Base-by-base conservation (phyloP, 2,329 filamentous ascomycete species). In the Beauveria rudraprayagi region DNA sequence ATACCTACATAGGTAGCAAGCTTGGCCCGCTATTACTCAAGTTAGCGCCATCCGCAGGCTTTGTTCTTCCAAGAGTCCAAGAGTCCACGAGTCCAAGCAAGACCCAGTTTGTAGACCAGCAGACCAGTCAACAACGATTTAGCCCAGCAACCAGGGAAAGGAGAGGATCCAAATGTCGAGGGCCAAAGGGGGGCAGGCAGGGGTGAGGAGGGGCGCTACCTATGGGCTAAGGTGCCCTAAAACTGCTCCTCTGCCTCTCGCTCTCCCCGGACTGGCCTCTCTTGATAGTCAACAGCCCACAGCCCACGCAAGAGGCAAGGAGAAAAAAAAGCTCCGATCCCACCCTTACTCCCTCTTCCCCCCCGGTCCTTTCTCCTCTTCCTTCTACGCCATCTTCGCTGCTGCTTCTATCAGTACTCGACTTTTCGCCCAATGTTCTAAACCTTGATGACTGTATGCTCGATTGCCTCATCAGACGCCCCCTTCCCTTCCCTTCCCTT, bases 251-350 rank as follows among this genome's bases (percentile, higher is more conserved):
- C 22, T 51, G 46, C 46, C 46, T 53, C 26, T 60, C 48, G 57
- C 57, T 54, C 57, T 60, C 57, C 57, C 57, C 57, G 50, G 57
- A 60, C 48, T 60, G 9, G 34, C 24, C 16, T 28, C 26, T 26
- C 44, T 24, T 22, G 24, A 19, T 16, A 26, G 16, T 37, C 19
- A 30, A 26, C 14, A 26, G 37, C 16, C 14, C 50, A n/a, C 56
- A 43, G 24, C 19, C 46, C 37, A 34, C 10, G 22, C 56, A 34
- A 58, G 30, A 60, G 24, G 24, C 22, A 48, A 46, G 24, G 28
- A 40, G 30, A 37, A n/a, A 37, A 61, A 56, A 61, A 61, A 61
- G 53, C 53, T 61, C 60, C 60, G 60, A 61, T 61, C 53, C 46
- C 53, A 56, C 44, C 51, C 52, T 44, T 8, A 16, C n/a, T n/a